These are phyloP conservation scores for Physcomitrellopsis africana DNA, from an alignment of 225 moss, liverwort and hornwort genomes.

Conservation along the genomic window DNA sequence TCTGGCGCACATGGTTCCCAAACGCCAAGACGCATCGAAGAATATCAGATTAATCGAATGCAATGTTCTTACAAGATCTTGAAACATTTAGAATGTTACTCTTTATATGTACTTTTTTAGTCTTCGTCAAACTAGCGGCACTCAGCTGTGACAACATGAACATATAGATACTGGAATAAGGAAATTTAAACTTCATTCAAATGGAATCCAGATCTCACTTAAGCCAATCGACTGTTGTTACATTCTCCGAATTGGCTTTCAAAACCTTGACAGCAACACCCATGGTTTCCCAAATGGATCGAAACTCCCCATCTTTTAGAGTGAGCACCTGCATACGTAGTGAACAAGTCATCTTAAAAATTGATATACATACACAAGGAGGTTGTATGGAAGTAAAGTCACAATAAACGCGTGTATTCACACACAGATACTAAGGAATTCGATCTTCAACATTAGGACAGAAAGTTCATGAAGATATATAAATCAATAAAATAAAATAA, in stretches of 20 bases:
- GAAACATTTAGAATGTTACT: not conserved
- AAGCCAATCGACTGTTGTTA: conserved; percentile 54
- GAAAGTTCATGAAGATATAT: too few species aligned
- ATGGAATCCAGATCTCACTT: conserved; percentile 43
- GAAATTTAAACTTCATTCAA: not conserved
- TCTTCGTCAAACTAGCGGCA: not conserved
- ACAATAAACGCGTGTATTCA: not conserved
- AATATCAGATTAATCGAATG: conserved; percentile 11
- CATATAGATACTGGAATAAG: not conserved
- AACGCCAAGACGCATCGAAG: conserved; percentile 11
- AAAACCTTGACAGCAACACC: conserved; percentile 44
- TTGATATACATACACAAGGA: conserved; percentile 13
- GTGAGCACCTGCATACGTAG: conserved; percentile 43
- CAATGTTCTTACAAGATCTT: not conserved
- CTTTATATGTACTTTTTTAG: not conserved
- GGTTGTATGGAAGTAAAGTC: not conserved
- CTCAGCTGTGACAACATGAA: not conserved
- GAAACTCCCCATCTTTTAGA: conserved; percentile 54
- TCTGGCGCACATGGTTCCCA: not conserved
- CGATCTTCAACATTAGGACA: not conserved
- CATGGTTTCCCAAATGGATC: conserved; percentile 53
- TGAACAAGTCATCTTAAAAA: conserved; percentile 13
- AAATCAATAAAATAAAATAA: too few species aligned
- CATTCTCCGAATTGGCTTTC: conserved; percentile 34
- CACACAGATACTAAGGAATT: not conserved